A percentile compares a stretch with the other conserved stretches of the same genome.
Conservation (phyloP, 352 stramenopile genomes). For the Pythium folliculosum region DNA sequence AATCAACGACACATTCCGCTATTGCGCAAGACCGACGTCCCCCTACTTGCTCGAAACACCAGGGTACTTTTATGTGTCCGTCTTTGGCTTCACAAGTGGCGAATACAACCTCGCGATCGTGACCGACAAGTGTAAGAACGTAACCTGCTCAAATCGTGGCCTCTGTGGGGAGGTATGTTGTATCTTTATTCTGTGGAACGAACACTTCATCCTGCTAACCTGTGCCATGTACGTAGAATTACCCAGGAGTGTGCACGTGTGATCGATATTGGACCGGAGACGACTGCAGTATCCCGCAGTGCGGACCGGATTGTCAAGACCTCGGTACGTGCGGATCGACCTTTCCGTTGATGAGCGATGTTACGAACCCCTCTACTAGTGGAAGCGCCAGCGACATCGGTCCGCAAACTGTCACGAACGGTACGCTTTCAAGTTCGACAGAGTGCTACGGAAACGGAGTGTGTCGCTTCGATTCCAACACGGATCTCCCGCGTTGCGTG, state of each 20-base stretch:
- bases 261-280: slow-evolving; percentile 77
- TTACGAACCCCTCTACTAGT: neutral
- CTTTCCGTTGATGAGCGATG: neutral
- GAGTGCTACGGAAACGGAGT: slow-evolving; percentile 80
- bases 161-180: slow-evolving; percentile 48
- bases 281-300: slow-evolving; percentile 72
- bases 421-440: slow-evolving; percentile 49
- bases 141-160: slow-evolving; percentile 65
- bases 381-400: slow-evolving; percentile 1
- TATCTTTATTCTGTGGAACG: neutral
- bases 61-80: slow-evolving; percentile 67
- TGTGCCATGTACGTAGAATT: slow-evolving; percentile 32
- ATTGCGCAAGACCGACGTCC: slow-evolving; percentile 51
- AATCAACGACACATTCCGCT: slow-evolving; percentile 56
- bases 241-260: slow-evolving; percentile 67
- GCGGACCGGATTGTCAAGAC: slow-evolving; percentile 70
- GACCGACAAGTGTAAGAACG: slow-evolving; percentile 64
- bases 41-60: slow-evolving; percentile 57
- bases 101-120: slow-evolving; percentile 48
- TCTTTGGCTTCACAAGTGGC: slow-evolving; percentile 56
- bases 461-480: slow-evolving; percentile 37
- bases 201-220: neutral
- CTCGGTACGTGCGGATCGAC: slow-evolving; percentile 45
- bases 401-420: neutral
- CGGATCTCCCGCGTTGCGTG: slow-evolving; percentile 43